Base-by-base conservation (phyloP, 345 rosid genomes). In the Syzygium grande region DNA sequence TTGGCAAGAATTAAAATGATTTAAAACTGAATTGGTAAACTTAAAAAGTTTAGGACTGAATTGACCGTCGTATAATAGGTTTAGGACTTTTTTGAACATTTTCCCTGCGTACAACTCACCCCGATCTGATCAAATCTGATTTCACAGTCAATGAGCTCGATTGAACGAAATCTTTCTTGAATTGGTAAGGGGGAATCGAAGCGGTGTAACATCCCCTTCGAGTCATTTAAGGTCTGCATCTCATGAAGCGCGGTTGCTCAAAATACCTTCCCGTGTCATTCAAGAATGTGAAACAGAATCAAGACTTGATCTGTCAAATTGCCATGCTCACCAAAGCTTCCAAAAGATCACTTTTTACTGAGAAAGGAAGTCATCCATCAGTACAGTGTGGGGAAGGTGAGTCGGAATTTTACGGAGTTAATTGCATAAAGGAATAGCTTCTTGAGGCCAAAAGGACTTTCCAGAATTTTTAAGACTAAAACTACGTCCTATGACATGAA, bases 401-500 rank as follows among this genome's bases (percentile, higher is more conserved):
- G 7, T 13, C n/a, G 5, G 73, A 90, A 87, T 84, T 87, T 86
- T 85, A 56, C 59, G 84, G 88, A 87, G 61, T 87, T 84, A 89
- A 58, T 85, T 41, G 90, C 84, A 88, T 90, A 90, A 86, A 65
- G 77, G 58, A 52, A 52, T 52, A 52, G 54, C 89, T 91, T 85
- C 93, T 61, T 63, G 89, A 89, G 27, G 86, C 88, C 89, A 87
- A 89, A 93, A 91, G 84, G 89, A 87, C 89, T 88, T 79, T 55
- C 41, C 84, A 84, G 52, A 58, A 54, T 19, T 54, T 54, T 88
- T 86, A 88, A 88, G 90, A 87, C 80, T 86, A 86, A 90, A 89
- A 90, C 78, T 86, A 49, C 88, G 89, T 58, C 91, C 93, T 90
- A 88, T 86, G 91, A 89, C 91, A 91, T 90, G 85, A 92, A 90